These are phyloP conservation scores for Yarrowia osloensis DNA, from an alignment of 805 yeast genomes.

Conservation along the genomic window DNA sequence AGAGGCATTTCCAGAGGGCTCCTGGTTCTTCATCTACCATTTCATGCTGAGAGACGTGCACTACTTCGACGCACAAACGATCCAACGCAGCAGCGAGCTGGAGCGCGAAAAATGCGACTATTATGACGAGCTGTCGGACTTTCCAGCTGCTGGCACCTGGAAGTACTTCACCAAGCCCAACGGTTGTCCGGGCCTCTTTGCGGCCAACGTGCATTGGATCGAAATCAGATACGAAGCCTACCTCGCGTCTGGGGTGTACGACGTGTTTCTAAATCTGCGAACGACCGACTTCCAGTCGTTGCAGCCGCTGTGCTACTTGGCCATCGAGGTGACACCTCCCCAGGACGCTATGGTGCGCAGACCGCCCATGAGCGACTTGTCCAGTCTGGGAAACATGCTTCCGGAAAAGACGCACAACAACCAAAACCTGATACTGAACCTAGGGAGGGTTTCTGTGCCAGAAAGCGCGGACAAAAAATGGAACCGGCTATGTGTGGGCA, in stretches of 20 bases:
- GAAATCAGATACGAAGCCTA: constrained; percentile 24
- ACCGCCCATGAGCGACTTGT: constrained; percentile 14
- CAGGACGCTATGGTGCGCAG: constrained; percentile 27
- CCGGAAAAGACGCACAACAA: constrained; percentile 1
- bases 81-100: constrained; percentile 9
- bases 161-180: constrained; percentile 21
- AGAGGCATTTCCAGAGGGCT: not conserved
- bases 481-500: constrained; percentile 24
- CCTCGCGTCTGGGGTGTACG: constrained; percentile 17
- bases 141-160: constrained; percentile 29
- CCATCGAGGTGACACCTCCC: constrained; percentile 22
- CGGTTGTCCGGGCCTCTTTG: constrained; percentile 22
- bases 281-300: constrained; percentile 15
- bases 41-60: constrained; percentile 25
- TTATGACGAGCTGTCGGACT: constrained; percentile 12
- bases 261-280: constrained; percentile 17
- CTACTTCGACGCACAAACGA: constrained; percentile 24
- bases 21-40: constrained; percentile 29
- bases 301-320: constrained; percentile 13
- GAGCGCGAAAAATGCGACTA: constrained; percentile 21
- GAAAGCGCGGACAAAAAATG: constrained; percentile 4
- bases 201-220: constrained; percentile 21
- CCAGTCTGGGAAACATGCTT: not conserved
- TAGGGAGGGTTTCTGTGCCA: constrained; percentile 21
- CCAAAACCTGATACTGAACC: constrained; percentile 18